Base-by-base conservation (phyloP, 1,284 basidiomycete species). In the Porogramme epimiltina region DNA sequence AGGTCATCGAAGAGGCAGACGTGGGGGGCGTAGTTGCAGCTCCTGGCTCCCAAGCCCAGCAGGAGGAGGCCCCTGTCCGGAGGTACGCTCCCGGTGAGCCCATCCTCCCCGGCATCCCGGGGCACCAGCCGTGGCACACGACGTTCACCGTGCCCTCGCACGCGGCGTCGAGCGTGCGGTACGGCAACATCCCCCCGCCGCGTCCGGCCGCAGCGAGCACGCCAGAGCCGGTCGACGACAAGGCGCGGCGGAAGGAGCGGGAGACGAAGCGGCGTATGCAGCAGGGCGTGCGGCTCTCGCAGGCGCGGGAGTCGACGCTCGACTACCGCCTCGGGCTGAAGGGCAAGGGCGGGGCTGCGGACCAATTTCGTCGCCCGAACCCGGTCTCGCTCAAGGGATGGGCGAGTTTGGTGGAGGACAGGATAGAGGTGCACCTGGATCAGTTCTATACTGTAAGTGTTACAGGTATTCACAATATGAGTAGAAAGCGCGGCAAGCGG, bases 401-500 rank as follows among this genome's bases (percentile, higher is more conserved):
- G 89, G 76, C 78, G 9, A 81, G 78, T 48, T 70, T 93, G 42
- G 79, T 91, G 4, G 91, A 95, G 66, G 90, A 93, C 58, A 78
- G 79, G 55, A 93, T 94, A 62, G 84, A 91, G 78, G 89, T 87
- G 57, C n/a, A n/a, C n/a, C n/a, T n/a, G n/a, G n/a, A n/a, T n/a
- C n/a, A n/a, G n/a, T n/a, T n/a, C n/a, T n/a, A n/a, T n/a, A n/a
- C n/a, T n/a, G n/a, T n/a, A n/a, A n/a, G n/a, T n/a, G n/a, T n/a
- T n/a, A n/a, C n/a, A n/a, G n/a, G n/a, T n/a, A 50, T 18, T 15
- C 1, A 18, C 36, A 3, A 16, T 49, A n/a, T n/a, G n/a, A n/a
- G 16, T 57, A 90, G 83, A 81, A 79, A 71, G 90, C 89, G 4
- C 75, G 82, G 16, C 70, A 74, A 36, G 80, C 84, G 13, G 93